Evolutionary conservation across 1,284 basidiomycete genomes (phyloP).

Genomic region (Tilletiaria anomala): DNA sequence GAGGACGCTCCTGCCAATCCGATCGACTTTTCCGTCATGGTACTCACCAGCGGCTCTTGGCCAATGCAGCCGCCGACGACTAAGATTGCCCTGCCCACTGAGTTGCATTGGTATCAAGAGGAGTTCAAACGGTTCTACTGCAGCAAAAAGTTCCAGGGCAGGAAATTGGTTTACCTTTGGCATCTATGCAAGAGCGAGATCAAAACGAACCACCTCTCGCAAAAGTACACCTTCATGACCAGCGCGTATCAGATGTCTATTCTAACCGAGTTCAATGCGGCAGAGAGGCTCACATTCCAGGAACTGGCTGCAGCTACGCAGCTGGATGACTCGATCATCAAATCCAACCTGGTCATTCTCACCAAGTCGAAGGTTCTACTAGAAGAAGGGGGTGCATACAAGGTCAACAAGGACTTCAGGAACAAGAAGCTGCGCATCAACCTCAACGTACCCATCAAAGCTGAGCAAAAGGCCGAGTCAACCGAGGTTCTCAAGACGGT

Average conservation of each 20-base stretch:
- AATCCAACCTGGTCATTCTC: constrained; percentile 65
- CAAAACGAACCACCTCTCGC: constrained; percentile 75
- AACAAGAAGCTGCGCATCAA: constrained; percentile 76
- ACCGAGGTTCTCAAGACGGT: constrained; percentile 85
- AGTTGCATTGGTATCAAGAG: constrained; percentile 52
- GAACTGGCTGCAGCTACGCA: constrained; percentile 71
- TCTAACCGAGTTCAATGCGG: constrained; percentile 75
- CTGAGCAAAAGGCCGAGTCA: constrained; percentile 82
- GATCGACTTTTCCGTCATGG: constrained; percentile 82
- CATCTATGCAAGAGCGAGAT: constrained; percentile 94
- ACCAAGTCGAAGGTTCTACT: constrained; percentile 80
- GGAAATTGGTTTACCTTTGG: constrained; percentile 95
- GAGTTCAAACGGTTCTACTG: constrained; percentile 94
- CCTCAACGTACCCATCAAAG: constrained; percentile 83
- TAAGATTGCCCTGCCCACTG: constrained; percentile 75
- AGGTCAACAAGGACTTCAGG: constrained; percentile 84
- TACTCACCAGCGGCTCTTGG: constrained; percentile 93
- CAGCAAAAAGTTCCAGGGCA: constrained; percentile 80
- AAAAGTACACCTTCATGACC: constrained; percentile 92
- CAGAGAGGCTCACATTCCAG: constrained; percentile 64
- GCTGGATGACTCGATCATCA: constrained; percentile 68
- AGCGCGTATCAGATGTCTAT: constrained; percentile 92
- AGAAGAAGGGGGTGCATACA: constrained; percentile 68
- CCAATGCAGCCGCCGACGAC: constrained; percentile 68
- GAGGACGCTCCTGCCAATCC: constrained; percentile 22